Evolutionary conservation across 106 monocot species (phyloP).

Genomic region (Acorus calamus): DNA sequence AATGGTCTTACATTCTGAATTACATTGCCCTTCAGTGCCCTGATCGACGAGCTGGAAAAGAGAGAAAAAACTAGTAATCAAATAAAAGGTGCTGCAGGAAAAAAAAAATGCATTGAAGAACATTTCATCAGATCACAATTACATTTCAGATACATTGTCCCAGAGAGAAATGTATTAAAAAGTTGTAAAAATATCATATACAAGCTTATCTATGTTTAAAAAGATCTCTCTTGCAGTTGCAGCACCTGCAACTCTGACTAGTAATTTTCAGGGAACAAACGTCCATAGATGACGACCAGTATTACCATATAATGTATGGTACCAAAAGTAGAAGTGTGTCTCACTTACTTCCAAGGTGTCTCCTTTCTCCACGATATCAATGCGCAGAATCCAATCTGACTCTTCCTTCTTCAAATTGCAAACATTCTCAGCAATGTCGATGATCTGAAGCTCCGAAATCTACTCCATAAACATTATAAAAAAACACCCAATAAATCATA

Average conservation of each 20-base stretch:
- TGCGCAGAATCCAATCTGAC: conserved; percentile 94
- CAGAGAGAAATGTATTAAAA: no score
- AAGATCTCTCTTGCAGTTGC: no score
- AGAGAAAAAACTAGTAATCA: not conserved
- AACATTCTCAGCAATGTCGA: conserved; percentile 92
- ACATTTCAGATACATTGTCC: no score
- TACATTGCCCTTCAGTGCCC: conserved; percentile 81
- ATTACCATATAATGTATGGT: no score
- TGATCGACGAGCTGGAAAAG: conserved; percentile 82
- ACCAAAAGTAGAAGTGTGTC: not conserved
- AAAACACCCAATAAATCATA: conserved; percentile 5
- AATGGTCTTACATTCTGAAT: conserved; percentile 90
- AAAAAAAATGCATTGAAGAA: conserved; percentile 6
- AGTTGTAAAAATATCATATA: no score
- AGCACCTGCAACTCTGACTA: no score
- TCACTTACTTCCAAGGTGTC: conserved; percentile 65
- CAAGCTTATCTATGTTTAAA: no score
- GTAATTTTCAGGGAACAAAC: no score
- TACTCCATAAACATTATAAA: conserved; percentile 13
- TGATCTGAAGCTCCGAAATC: conserved; percentile 90
- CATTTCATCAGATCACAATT: not conserved
- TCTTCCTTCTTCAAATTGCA: conserved; percentile 97
- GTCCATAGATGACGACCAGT: no score
- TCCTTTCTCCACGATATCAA: conserved; percentile 92
- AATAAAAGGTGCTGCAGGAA: not conserved